Conservation (phyloP, 2,329 filamentous ascomycete species). For the Colletotrichum scovillei region DNA sequence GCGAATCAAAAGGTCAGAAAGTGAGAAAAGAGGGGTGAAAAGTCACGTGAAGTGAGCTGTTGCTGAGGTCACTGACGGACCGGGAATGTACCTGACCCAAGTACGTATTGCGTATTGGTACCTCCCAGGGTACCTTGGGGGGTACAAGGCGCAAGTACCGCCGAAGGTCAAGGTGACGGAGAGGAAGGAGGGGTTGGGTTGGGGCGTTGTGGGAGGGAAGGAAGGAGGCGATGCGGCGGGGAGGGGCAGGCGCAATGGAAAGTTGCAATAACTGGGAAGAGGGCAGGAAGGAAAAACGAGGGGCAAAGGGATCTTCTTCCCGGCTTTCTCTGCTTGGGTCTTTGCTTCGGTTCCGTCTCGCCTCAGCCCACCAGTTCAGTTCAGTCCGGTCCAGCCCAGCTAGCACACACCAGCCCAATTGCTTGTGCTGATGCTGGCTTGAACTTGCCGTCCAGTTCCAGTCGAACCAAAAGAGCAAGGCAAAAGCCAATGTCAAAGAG, state of each 20-base stretch:
- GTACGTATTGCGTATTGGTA: not conserved
- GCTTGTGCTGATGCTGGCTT: not conserved
- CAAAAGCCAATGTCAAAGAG: not conserved
- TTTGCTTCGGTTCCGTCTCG: slow-evolving; percentile 1
- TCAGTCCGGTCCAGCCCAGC: not conserved
- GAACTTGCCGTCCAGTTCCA: not conserved
- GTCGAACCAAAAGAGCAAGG: not conserved
- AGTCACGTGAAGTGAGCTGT: slow-evolving; percentile 34
- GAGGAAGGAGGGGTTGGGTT: slow-evolving; percentile 7
- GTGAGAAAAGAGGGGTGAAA: slow-evolving; percentile 5
- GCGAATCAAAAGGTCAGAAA: slow-evolving; percentile 7
- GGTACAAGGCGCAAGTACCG: not conserved
- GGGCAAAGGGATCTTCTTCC: slow-evolving; percentile 16
- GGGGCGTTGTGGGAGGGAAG: not conserved
- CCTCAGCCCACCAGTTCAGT: slow-evolving; percentile 1
- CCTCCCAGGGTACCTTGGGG: not conserved
- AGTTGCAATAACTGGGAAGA: slow-evolving; percentile 15
- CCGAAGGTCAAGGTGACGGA: slow-evolving; percentile 2
- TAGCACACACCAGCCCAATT: not conserved
- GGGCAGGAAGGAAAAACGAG: slow-evolving; percentile 41
- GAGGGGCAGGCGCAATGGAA: not conserved
- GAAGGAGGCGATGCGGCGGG: not conserved
- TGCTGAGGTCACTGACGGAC: slow-evolving; percentile 30
- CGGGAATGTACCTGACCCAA: slow-evolving; percentile 17
- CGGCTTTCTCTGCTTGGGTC: slow-evolving; percentile 3